phyloP scores from a whole-genome alignment of 306 rosid genomes.

The Rosa rugosa region DNA sequence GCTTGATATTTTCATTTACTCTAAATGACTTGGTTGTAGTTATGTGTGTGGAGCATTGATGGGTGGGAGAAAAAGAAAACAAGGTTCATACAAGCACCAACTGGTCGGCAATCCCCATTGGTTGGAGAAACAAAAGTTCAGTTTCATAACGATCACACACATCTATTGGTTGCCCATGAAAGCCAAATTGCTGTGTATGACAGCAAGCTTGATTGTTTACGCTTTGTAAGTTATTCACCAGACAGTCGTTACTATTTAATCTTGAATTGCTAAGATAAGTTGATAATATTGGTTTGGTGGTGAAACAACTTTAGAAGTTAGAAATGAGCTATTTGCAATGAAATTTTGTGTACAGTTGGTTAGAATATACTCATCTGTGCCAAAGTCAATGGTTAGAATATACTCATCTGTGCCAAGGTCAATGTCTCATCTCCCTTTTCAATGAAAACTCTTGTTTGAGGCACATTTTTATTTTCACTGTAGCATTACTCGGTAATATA shows the following conservation, averaged over 20 bases:
- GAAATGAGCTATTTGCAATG: neutral
- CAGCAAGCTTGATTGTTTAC: slow-evolving; percentile 43
- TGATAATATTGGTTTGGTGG: neutral
- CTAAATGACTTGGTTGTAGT: slow-evolving; percentile 24
- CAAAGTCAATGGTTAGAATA: neutral
- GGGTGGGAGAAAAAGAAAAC: slow-evolving; percentile 52
- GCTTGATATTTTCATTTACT: neutral
- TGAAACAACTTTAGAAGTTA: neutral
- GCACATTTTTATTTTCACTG: neutral
- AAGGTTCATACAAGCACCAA: slow-evolving; percentile 43
- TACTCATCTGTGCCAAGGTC: neutral
- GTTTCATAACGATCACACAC: slow-evolving; percentile 45
- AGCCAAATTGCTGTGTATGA: slow-evolving; percentile 43
- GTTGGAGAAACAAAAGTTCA: slow-evolving; percentile 49
- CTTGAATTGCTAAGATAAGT: neutral
- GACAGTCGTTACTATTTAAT: neutral
- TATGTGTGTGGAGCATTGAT: slow-evolving; percentile 48
- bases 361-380: neutral
- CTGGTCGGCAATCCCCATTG: slow-evolving; percentile 41
- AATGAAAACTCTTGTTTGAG: neutral
- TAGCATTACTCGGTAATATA: neutral
- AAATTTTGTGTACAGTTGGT: neutral
- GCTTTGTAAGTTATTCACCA: slow-evolving; percentile 35
- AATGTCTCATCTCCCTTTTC: neutral
- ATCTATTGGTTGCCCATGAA: slow-evolving; percentile 47